phyloP scores from a whole-genome alignment of 768 basidiomycete genomes.

The Xerocomus potaroensis region DNA sequence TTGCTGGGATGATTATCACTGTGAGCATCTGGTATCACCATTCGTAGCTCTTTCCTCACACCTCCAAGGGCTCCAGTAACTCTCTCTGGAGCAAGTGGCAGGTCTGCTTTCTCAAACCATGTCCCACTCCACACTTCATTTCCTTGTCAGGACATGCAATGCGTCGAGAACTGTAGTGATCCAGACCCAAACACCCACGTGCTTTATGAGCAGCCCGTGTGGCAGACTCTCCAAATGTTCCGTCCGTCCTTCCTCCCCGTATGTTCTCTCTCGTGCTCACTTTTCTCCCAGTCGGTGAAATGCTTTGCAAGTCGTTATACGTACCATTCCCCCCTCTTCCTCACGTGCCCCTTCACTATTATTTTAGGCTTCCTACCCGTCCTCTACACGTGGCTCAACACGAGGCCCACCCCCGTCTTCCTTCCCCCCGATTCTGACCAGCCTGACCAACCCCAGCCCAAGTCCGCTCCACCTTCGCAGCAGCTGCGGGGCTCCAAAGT shows the following conservation, averaged over 20 bases:
- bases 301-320: conserved; percentile 65
- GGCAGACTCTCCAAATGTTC: conserved; percentile 91
- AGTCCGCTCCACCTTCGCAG: conserved; percentile 25
- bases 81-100: conserved; percentile 84
- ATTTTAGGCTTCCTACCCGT: conserved; percentile 78
- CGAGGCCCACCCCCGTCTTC: conserved; percentile 49
- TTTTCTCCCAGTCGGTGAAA: conserved; percentile 75
- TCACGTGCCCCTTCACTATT: conserved; percentile 14
- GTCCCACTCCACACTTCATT: conserved; percentile 6
- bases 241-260: conserved; percentile 43
- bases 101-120: conserved; percentile 35
- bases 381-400: conserved; percentile 60
- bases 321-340: conserved; percentile 13
- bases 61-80: conserved; percentile 65
- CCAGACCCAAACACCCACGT: conserved; percentile 57
- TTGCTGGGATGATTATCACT: conserved; percentile 91
- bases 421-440: conserved; percentile 50
- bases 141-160: conserved; percentile 83
- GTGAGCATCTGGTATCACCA: conserved; percentile 33
- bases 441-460: conserved; percentile 37
- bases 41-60: conserved; percentile 4
- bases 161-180: conserved; percentile 86
- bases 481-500: conserved; percentile 64
- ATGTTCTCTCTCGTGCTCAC: conserved; percentile 27
- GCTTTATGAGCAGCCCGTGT: conserved; percentile 91